Base-by-base conservation (phyloP, 1,284 basidiomycete species). In the Trichosporon coremiiforme region DNA sequence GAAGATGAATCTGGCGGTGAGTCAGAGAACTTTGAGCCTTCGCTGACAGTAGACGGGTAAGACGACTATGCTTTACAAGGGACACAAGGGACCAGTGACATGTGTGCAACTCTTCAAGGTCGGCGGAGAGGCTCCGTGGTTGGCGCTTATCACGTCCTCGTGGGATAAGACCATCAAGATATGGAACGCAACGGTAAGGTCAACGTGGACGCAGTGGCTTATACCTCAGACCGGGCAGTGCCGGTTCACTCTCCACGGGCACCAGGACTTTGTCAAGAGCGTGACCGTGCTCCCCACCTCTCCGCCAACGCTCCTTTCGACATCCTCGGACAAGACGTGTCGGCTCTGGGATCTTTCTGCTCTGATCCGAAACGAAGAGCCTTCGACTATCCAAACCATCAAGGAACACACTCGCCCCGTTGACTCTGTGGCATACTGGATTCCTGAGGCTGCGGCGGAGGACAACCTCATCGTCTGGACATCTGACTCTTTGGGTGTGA, bases 101-200 rank as follows among this genome's bases (percentile, higher is more conserved):
- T 89, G 87, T 31, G 83, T 98, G 33, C 88, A 89, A 4, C 89
- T 96, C 76, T 88, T 76, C 62, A 73, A 74, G 0, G 69, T 78
- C 8, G 84, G 85, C 12, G 64, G 65, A 2, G 62, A 68, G 0
- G 67, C 73, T 8, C 63, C 71, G 7, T 73, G 76, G 70, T 36
- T 73, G 10, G 68, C 71, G 7, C 83, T 97, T 41, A 87, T 95
- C 71, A 93, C 92, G 57, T 93, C 91, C 22, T 94, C 94, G 57
- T 97, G 94, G 94, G 94, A 97, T 80, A 90, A 91, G 91, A 90
- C 89, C 0, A 91, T 96, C 79, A 90, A 89, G 77, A 73, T 94
- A 2, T 97, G 94, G 94, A 86, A 94, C 77, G 87, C 87, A 3
- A 79, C 88, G 75, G 94, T 93, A 75, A 66, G 88, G 76, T 15